Percentiles rank a stretch among this genome's conserved stretches.
These are phyloP conservation scores for Clavaria fumosa DNA, from an alignment of 768 basidiomycete genomes.

Conservation along the genomic window DNA sequence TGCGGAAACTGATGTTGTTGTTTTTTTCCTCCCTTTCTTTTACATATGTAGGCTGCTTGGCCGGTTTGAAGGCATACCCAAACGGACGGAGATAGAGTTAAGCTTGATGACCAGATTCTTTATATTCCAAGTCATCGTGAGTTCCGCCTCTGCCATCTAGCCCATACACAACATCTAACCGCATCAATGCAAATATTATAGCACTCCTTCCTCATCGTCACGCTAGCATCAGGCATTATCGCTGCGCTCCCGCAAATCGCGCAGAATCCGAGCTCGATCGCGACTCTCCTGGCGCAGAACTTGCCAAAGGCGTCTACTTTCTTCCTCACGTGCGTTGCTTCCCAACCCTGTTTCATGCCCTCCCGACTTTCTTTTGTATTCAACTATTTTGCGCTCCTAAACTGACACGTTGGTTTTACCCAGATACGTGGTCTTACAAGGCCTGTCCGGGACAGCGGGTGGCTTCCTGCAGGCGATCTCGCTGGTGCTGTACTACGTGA, in stretches of 20 bases:
- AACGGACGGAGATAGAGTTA: slow-evolving; percentile 68
- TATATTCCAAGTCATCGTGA: slow-evolving; percentile 79
- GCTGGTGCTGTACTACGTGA: slow-evolving; percentile 79
- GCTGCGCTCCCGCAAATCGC: slow-evolving; percentile 48
- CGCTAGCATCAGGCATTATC: slow-evolving; percentile 71
- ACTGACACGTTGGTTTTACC: too few species aligned
- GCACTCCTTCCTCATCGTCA: slow-evolving; percentile 90
- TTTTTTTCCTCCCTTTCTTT: too few species aligned
- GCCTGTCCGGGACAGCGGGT: slow-evolving; percentile 62
- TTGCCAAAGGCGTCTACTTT: slow-evolving; percentile 78
- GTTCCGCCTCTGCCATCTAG: slow-evolving; percentile 20
- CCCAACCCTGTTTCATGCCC: neutral
- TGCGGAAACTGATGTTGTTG: neutral
- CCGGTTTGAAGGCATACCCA: slow-evolving; percentile 82
- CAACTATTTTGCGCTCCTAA: too few species aligned
- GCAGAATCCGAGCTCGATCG: slow-evolving; percentile 52
- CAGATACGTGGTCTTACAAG: slow-evolving; percentile 69
- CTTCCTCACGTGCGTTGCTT: slow-evolving; percentile 58
- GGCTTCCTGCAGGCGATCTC: slow-evolving; percentile 69
- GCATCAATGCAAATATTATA: slow-evolving; percentile 18
- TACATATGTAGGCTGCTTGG: slow-evolving; percentile 52
- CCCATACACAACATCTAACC: neutral
- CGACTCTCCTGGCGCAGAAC: slow-evolving; percentile 57
- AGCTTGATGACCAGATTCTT: slow-evolving; percentile 88
- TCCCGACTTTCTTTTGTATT: too few species aligned